These are phyloP conservation scores for Ceratobasidium sp. DNA, from an alignment of 1,284 basidiomycete genomes.

Conservation along the genomic window DNA sequence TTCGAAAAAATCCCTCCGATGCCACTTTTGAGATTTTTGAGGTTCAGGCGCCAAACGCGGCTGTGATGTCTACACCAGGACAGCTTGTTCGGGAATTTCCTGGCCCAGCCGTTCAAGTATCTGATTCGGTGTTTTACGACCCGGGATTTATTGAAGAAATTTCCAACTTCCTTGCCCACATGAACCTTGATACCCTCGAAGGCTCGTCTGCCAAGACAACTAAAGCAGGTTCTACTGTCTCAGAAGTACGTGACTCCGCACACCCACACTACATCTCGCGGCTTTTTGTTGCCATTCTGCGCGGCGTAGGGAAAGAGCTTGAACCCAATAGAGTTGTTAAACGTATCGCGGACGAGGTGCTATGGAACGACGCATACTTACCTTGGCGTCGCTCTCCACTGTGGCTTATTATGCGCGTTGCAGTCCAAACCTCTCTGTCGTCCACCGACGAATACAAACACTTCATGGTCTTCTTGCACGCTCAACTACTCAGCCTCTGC, in stretches of 20 bases:
- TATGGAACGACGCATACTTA: constrained; percentile 58
- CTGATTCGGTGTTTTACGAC: constrained; percentile 51
- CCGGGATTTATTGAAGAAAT: constrained; percentile 55
- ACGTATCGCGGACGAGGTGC: constrained; percentile 63
- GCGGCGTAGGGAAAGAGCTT: constrained; percentile 54
- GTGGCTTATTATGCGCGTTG: constrained; percentile 64
- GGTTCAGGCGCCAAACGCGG: constrained; percentile 56
- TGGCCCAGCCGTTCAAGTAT: constrained; percentile 51
- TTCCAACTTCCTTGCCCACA: constrained; percentile 56
- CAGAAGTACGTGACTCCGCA: constrained; percentile 55
- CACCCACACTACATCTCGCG: constrained; percentile 63
- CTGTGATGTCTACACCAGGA: constrained; percentile 59
- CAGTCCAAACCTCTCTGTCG: constrained; percentile 61
- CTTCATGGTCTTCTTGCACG: constrained; percentile 63
- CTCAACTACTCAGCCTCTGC: constrained; percentile 53
- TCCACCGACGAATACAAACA: constrained; percentile 60
- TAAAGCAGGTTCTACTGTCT: constrained; percentile 53
- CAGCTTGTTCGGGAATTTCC: constrained; percentile 59
- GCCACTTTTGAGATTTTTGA: constrained; percentile 62
- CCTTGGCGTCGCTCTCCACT: constrained; percentile 65
- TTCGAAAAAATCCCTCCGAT: constrained; percentile 54
- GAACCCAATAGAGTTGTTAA: constrained; percentile 57
- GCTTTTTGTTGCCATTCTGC: constrained; percentile 61
- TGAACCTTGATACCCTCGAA: constrained; percentile 53
- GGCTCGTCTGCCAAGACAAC: constrained; percentile 47